Percentiles rank a stretch among this genome's conserved stretches.
Evolutionary conservation across 768 basidiomycete genomes (phyloP).

Genomic region (Sarcodon aspratus): DNA sequence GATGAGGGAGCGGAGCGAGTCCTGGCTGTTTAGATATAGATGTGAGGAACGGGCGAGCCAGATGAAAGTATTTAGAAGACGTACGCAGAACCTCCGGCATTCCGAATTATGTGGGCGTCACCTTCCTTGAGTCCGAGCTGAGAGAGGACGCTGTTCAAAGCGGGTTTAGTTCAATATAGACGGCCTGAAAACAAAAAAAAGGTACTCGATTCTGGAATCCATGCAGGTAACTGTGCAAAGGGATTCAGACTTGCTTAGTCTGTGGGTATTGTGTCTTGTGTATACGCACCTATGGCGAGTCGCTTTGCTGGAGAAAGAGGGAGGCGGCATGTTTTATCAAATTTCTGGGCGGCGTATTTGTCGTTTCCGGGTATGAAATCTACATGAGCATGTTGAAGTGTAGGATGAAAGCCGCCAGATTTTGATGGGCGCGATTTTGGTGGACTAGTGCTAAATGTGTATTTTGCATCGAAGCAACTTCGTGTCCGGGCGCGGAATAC

Average conservation of each 20-base stretch:
- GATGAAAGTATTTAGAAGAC: slow-evolving; percentile 10
- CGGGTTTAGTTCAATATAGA: background rate
- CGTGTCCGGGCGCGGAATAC: too few species aligned
- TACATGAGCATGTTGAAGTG: slow-evolving; percentile 6
- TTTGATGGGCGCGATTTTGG: too few species aligned
- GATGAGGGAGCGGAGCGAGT: slow-evolving; percentile 54
- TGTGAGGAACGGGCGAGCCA: background rate
- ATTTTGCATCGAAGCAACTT: too few species aligned
- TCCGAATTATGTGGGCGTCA: slow-evolving; percentile 63
- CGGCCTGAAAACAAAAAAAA: background rate
- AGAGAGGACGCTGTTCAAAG: slow-evolving; percentile 32
- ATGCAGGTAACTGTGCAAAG: slow-evolving; percentile 49
- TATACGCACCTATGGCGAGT: slow-evolving; percentile 23
- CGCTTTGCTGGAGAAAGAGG: slow-evolving; percentile 30
- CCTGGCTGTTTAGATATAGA: slow-evolving; percentile 27
- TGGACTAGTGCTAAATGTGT: too few species aligned
- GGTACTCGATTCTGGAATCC: slow-evolving; percentile 63
- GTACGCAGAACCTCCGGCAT: slow-evolving; percentile 59
- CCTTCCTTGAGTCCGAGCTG: slow-evolving; percentile 54
- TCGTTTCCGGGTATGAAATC: slow-evolving; percentile 31
- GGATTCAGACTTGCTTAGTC: too few species aligned
- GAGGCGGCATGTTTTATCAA: slow-evolving; percentile 25
- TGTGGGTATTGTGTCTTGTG: too few species aligned
- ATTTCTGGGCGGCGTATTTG: slow-evolving; percentile 33
- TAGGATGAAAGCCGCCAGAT: too few species aligned